Evolutionary conservation across 129 eudicot genomes (phyloP).

Genomic region (Rutidosis leptorrhynchoides): DNA sequence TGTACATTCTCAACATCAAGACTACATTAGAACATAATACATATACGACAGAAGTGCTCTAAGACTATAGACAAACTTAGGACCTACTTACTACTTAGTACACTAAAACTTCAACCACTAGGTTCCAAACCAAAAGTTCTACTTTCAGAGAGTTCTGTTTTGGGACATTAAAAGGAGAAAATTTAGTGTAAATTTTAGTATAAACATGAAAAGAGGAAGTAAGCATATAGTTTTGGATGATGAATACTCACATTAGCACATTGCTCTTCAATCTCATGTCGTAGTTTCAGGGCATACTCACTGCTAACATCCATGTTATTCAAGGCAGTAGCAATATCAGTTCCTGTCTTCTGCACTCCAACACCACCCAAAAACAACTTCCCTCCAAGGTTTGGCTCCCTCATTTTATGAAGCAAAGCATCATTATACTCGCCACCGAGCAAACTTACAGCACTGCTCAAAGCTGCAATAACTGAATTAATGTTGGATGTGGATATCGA

Average conservation of each 20-base stretch:
- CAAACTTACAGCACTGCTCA: constrained; percentile 74
- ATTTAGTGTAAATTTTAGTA: neutral
- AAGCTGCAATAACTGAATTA: constrained; percentile 72
- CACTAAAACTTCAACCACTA: neutral
- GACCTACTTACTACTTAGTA: neutral
- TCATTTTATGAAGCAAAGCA: constrained; percentile 79
- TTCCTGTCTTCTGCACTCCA: constrained; percentile 75
- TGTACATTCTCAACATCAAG: neutral
- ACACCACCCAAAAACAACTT: constrained; percentile 85
- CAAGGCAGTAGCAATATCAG: constrained; percentile 76
- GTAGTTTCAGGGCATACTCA: constrained; percentile 74
- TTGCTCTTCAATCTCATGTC: constrained; percentile 93
- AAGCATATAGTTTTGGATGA: constrained; percentile 18
- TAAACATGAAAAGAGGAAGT: constrained; percentile 1
- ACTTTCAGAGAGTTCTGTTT: neutral
- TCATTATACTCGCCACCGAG: constrained; percentile 78
- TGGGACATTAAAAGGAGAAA: neutral
- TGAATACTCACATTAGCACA: constrained; percentile 67
- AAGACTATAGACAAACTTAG: neutral
- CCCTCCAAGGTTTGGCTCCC: constrained; percentile 84
- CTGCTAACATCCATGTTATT: constrained; percentile 92
- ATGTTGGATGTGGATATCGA: constrained; percentile 75
- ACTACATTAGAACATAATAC: neutral
- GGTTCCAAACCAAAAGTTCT: neutral
- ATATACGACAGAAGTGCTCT: neutral